These are phyloP conservation scores for Didymella exigua DNA, from an alignment of 2,329 filamentous ascomycete genomes.

Conservation along the genomic window DNA sequence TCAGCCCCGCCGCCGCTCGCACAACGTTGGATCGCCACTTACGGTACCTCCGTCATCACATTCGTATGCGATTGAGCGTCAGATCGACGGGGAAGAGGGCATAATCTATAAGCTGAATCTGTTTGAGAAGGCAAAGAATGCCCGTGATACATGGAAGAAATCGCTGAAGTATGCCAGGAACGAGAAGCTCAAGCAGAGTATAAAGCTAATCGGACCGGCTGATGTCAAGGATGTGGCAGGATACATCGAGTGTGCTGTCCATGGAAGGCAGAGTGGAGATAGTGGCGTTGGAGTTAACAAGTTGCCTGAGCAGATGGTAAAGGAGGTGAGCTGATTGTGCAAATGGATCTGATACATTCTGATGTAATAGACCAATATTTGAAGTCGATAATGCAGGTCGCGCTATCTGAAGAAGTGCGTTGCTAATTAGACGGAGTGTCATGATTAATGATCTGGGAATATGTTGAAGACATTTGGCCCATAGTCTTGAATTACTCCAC, in stretches of 20 bases:
- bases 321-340: neutral
- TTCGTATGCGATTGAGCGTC: neutral
- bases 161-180: constrained; percentile 29
- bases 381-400: no score
- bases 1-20: neutral
- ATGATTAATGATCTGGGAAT: no score
- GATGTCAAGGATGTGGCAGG: constrained; percentile 30
- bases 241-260: constrained; percentile 17
- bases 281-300: neutral
- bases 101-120: neutral
- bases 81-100: neutral
- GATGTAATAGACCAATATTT: neutral
- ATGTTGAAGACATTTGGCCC: no score
- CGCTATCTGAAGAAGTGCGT: no score
- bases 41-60: neutral
- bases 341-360: neutral
- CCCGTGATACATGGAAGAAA: constrained; percentile 30
- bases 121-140: constrained; percentile 31
- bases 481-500: no score
- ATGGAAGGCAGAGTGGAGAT: constrained; percentile 1
- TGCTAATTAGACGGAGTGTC: no score
- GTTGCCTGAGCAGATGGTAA: neutral
- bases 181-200: constrained; percentile 41
- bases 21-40: constrained; percentile 11
- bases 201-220: constrained; percentile 38